Base-by-base conservation (phyloP, 768 basidiomycete species). In the Termitomyces sp. region DNA sequence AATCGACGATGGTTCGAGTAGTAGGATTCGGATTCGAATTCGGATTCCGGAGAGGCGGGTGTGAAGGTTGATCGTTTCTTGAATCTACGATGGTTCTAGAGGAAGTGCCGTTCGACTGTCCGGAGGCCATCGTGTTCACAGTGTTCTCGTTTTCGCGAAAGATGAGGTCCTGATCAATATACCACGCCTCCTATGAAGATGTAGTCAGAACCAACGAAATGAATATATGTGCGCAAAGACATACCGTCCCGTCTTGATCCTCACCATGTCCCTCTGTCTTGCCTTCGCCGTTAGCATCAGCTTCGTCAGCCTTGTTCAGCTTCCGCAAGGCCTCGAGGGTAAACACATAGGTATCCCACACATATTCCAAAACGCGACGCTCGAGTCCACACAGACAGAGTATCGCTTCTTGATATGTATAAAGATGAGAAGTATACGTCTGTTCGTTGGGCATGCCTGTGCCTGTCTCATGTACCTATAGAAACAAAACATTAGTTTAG, bases 391-490 rank as follows among this genome's bases (percentile, higher is more conserved):
- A 63, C 2, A 84, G 64, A 3, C 45, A 42, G 10, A 55, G 2
- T 38, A 75, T 16, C 2, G 82, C 85, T n/a, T 81, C 75, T 0
- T 81, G 73, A n/a, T 72, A 65, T 0, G 68, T 53, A 3, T 83
- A 45, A 12, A 86, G 65, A 56, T 76, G 68, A 14, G 78, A 73
- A 38, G 67, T 65, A 65, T 77, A 87, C 47, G 73, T 64, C 59
- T 76, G 66, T 63, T 87, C 86, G 62, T 86, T 75, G 0, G 77
- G 67, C 83, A 85, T 86, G 8, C 81, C 79, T 12, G 85, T 86
- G 16, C 77, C 75, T 32, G 66, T 61, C 23, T 82, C 74, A 14
- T 69, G 73, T 5, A 77, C 73, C 83, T 85, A 38, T 27, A 12
- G 2, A 38, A 11, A 31, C 50, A 4, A 19, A n/a, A 23, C 0